Conservation (phyloP, 2,329 filamentous ascomycete species). For the Ploettnerulaceae sp. region DNA sequence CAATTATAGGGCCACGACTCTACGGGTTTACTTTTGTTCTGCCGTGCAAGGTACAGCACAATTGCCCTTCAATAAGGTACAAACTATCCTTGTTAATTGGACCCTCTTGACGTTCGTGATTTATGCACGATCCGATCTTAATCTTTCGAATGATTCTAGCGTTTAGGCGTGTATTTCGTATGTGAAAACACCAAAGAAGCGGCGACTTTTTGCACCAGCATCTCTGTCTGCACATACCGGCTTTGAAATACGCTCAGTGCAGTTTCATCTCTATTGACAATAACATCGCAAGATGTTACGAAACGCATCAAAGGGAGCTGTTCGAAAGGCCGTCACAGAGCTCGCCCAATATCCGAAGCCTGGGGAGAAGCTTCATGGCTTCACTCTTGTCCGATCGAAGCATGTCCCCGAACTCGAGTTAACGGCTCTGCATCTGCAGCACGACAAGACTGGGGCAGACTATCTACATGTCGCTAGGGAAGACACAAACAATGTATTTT, state of each 20-base stretch:
- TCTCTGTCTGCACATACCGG: background rate
- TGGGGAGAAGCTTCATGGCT: slow-evolving; percentile 86
- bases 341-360: slow-evolving; percentile 69
- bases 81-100: slow-evolving; percentile 15
- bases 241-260: background rate
- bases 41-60: background rate
- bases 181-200: slow-evolving; percentile 8
- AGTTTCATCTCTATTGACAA: too few species aligned
- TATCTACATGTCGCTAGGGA: slow-evolving; percentile 93
- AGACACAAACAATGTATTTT: slow-evolving; percentile 99
- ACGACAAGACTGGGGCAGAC: slow-evolving; percentile 93
- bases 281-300: slow-evolving; percentile 42
- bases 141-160: slow-evolving; percentile 1
- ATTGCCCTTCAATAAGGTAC: background rate
- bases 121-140: slow-evolving; percentile 15
- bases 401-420: slow-evolving; percentile 92
- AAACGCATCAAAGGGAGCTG: slow-evolving; percentile 43
- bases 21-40: background rate
- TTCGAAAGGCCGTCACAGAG: slow-evolving; percentile 66
- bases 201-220: background rate
- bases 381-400: slow-evolving; percentile 83
- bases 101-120: slow-evolving; percentile 8
- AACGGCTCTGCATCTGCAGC: slow-evolving; percentile 82
- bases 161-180: slow-evolving; percentile 13
- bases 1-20: background rate